Evolutionary conservation across 192 early-diverging fungal species (phyloP), one percentile per base, ranked within the genome.

Genomic region (Coemansia nantahalensis): DNA sequence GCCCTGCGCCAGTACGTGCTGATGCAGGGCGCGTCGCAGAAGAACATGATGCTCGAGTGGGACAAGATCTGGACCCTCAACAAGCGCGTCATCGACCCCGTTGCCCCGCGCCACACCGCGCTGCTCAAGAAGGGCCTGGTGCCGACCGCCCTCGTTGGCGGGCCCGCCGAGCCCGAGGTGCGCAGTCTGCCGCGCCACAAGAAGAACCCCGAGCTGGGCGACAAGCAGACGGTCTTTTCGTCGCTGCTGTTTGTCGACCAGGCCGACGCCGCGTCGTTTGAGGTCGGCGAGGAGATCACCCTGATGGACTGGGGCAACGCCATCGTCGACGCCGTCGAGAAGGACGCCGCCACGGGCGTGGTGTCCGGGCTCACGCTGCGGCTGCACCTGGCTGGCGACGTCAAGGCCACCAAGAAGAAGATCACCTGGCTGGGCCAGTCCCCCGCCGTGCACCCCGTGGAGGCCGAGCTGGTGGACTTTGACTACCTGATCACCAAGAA

Each of bases 231-330:
- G 0, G 81, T 82, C 19, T 95, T 83, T 48, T 86, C 87, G 24
- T 76, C 83, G 10, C 78, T 82, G 62, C 67, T 98, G 39, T 89
- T 84, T 62, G 54, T 99, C 32, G 91, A 90, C 35, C 86, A 89
- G 65, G 89, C 79, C 13, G 97, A 99, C 67, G 93, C 92, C 19
- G 83, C 86, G 45, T 70, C 79, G 24, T 76, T 96, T 19, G 88
- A 80, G 38, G 56, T 84, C 7, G 85, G 83, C 51, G 97, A 99
- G 79, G 95, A 99, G 79, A 60, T 94, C 19, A 99, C 97, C 30
- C 76, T 99, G 49, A 98, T 99, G 95, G 95, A 97, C 80, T 99
- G 97, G 97, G 97, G 97, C 36, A 99, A 99, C 69, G 93, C 88
- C 9, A 81, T 97, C 63, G 85, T 99, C 50, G 79, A 86, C 48